A percentile compares a stretch with the other conserved stretches of the same genome.
phyloP scores from a whole-genome alignment of 306 rosid genomes.

The Pterocarpus macrocarpus region DNA sequence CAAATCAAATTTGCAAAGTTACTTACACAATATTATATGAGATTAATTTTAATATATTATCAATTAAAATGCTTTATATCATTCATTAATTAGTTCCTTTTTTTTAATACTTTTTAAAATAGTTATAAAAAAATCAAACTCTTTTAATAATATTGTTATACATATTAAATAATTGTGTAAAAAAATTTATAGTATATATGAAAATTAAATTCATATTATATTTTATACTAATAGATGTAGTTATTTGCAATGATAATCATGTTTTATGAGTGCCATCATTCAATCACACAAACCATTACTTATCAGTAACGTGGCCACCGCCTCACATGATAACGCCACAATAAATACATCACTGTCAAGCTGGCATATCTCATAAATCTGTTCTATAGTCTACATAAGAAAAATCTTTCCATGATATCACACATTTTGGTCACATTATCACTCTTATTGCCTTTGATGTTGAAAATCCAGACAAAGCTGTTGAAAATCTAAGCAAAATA shows the following conservation, averaged over 20 bases:
- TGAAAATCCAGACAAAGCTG: constrained; percentile 3
- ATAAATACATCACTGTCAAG: constrained; percentile 21
- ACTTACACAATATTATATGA: background rate
- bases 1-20: constrained; percentile 11
- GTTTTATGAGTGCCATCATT: constrained; percentile 1
- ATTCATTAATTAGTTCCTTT: no score
- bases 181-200: no score
- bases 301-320: constrained; percentile 19
- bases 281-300: constrained; percentile 6
- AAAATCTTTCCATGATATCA: constrained; percentile 21
- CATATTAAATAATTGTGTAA: no score
- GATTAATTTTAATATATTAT: no score
- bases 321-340: background rate
- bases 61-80: no score
- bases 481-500: constrained; percentile 11
- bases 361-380: constrained; percentile 12
- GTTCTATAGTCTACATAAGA: background rate
- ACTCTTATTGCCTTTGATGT: background rate
- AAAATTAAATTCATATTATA: no score
- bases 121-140: no score
- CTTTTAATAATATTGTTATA: no score
- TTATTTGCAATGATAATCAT: background rate
- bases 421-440: background rate
- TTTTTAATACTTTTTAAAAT: no score
- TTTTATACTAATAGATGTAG: background rate